Conservation (phyloP, 2,329 filamentous ascomycete genomes). For the Colletotrichum endophyticum region DNA sequence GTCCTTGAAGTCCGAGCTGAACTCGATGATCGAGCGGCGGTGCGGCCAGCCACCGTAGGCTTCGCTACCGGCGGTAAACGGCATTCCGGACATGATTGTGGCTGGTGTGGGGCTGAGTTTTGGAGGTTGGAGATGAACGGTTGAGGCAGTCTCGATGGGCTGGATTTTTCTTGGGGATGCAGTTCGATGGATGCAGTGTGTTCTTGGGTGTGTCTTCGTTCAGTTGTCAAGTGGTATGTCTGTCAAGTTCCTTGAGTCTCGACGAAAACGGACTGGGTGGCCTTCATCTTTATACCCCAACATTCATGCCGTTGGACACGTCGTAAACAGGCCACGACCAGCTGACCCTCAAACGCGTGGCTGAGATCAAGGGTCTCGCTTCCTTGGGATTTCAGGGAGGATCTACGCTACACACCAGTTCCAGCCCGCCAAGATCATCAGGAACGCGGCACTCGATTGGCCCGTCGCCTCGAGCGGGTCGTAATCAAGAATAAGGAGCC, state of each 20-base stretch:
- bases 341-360: neutral
- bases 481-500: neutral
- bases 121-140: neutral
- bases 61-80: slow-evolving; percentile 7
- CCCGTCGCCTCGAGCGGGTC: neutral
- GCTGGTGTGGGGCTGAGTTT: neutral
- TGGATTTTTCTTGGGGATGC: neutral
- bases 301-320: neutral
- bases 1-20: slow-evolving; percentile 7
- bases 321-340: neutral
- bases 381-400: neutral
- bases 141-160: neutral
- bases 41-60: neutral
- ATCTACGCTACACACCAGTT: neutral
- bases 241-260: accelerated
- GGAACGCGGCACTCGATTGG: neutral
- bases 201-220: neutral
- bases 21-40: neutral
- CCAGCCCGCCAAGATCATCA: neutral
- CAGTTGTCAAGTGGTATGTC: neutral
- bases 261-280: neutral
- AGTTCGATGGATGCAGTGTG: neutral
- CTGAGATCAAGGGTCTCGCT: neutral
- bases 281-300: neutral
- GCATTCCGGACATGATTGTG: neutral